Percentiles rank a stretch among this genome's conserved stretches.
These are phyloP conservation scores for Elongisporangium senticosum DNA, from an alignment of 352 stramenopile genomes.

Conservation along the genomic window DNA sequence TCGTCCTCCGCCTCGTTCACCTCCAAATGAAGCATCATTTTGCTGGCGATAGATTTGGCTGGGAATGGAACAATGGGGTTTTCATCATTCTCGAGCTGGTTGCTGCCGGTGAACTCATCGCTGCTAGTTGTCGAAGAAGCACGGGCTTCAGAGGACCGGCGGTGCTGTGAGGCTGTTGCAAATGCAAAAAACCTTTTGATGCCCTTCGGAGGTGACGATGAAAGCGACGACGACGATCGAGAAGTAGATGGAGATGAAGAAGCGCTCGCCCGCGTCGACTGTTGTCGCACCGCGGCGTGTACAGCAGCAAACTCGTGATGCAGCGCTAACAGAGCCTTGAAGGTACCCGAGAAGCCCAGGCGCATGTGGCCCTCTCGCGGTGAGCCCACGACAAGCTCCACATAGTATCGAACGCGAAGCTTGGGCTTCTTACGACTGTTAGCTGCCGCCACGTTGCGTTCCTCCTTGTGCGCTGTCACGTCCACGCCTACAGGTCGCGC, in stretches of 20 bases:
- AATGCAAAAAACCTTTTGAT: conserved; percentile 18
- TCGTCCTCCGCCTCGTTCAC: conserved; percentile 41
- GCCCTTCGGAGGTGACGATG: conserved; percentile 21
- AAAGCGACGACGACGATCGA: conserved; percentile 34
- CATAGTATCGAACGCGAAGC: conserved; percentile 62
- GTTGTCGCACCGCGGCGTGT: conserved; percentile 18
- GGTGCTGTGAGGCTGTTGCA: too few species aligned
- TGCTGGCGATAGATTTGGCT: conserved; percentile 13
- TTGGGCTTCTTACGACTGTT: conserved; percentile 39
- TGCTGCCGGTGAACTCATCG: conserved; percentile 1
- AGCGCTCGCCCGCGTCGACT: conserved; percentile 29
- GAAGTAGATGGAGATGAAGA: conserved; percentile 42
- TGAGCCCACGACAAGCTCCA: conserved; percentile 56
- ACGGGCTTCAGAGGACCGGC: too few species aligned
- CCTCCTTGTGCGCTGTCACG: conserved; percentile 63
- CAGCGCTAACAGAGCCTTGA: conserved; percentile 49
- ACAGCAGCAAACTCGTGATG: conserved; percentile 37
- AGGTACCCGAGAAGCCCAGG: conserved; percentile 56
- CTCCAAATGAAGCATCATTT: conserved; percentile 48
- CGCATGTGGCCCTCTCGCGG: conserved; percentile 46
- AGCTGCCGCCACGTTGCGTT: conserved; percentile 26
- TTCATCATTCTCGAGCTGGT: conserved; percentile 13
- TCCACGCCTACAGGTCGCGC: conserved; percentile 36
- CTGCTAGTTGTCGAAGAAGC: neutral
- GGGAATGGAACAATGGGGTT: conserved; percentile 18